A percentile compares a stretch with the other conserved stretches of the same genome.
These are phyloP conservation scores for Cadophora gregata DNA, from an alignment of 2,329 filamentous ascomycete genomes.

Conservation along the genomic window DNA sequence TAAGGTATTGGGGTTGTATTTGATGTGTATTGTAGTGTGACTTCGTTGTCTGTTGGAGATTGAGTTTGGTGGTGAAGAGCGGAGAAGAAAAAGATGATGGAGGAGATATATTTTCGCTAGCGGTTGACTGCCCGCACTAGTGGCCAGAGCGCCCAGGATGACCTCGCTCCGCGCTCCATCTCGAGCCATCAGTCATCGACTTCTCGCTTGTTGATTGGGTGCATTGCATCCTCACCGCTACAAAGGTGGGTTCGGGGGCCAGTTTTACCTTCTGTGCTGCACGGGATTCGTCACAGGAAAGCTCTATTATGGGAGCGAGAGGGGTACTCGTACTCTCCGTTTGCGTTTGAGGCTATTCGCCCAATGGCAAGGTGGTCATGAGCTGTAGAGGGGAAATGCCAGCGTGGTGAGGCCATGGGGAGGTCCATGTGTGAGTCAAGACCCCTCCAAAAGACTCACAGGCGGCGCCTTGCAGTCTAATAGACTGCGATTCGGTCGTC, in stretches of 20 bases:
- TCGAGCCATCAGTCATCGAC: conserved; percentile 18
- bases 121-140: conserved; percentile 22
- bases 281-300: conserved; percentile 23
- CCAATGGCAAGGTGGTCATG: conserved; percentile 7
- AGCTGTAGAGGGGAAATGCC: neutral
- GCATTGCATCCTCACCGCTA: conserved; percentile 24
- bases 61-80: conserved; percentile 36
- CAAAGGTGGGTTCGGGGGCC: conserved; percentile 21
- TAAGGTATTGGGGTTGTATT: conserved; percentile 32
- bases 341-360: conserved; percentile 3
- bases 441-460: neutral
- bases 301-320: conserved; percentile 23
- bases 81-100: conserved; percentile 34
- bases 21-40: conserved; percentile 55
- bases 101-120: conserved; percentile 34
- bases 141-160: neutral
- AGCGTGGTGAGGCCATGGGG: neutral
- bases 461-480: no score
- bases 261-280: conserved; percentile 14
- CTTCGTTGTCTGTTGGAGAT: conserved; percentile 66
- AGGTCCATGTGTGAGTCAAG: neutral
- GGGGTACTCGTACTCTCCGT: neutral
- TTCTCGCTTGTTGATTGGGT: conserved; percentile 20
- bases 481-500: no score
- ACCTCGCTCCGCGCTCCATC: neutral